Percentiles rank a stretch among this genome's conserved stretches.
Evolutionary conservation across 2,329 filamentous ascomycete genomes (phyloP).

Genomic region (Fusarium stilboides): DNA sequence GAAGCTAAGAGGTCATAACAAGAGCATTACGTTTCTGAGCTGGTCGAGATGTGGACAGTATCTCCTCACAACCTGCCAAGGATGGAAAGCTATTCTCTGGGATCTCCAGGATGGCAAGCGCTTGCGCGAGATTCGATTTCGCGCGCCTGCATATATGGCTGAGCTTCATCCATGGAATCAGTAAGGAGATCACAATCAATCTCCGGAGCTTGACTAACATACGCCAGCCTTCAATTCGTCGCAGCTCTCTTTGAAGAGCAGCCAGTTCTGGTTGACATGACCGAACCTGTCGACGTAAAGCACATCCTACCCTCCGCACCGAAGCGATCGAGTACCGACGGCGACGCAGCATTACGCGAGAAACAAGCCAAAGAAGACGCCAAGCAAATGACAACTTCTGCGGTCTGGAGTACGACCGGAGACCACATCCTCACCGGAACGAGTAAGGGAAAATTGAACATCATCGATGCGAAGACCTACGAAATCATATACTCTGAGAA

Average conservation of each 20-base stretch:
- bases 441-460: conserved; percentile 95
- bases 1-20: conserved; percentile 93
- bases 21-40: conserved; percentile 93
- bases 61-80: conserved; percentile 91
- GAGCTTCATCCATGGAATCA: conserved; percentile 94
- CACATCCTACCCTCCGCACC: conserved; percentile 86
- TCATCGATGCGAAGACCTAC: conserved; percentile 86
- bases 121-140: conserved; percentile 89
- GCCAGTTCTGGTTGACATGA: conserved; percentile 88
- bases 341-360: conserved; percentile 79
- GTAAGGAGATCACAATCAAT: conserved; percentile 61
- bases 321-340: conserved; percentile 78
- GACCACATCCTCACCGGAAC: conserved; percentile 94
- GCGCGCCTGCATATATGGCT: conserved; percentile 94
- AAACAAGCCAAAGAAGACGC: conserved; percentile 93
- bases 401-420: conserved; percentile 87
- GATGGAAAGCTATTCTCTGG: conserved; percentile 98
- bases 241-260: conserved; percentile 95
- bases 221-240: conserved; percentile 80
- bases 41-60: conserved; percentile 96
- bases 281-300: conserved; percentile 78
- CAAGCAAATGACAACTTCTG: conserved; percentile 94
- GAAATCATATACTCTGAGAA: conserved; percentile 92
- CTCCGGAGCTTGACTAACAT: conserved; percentile 40
- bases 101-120: conserved; percentile 81